Base-by-base conservation (phyloP, 805 yeast species). In the Candida multigemmis region DNA sequence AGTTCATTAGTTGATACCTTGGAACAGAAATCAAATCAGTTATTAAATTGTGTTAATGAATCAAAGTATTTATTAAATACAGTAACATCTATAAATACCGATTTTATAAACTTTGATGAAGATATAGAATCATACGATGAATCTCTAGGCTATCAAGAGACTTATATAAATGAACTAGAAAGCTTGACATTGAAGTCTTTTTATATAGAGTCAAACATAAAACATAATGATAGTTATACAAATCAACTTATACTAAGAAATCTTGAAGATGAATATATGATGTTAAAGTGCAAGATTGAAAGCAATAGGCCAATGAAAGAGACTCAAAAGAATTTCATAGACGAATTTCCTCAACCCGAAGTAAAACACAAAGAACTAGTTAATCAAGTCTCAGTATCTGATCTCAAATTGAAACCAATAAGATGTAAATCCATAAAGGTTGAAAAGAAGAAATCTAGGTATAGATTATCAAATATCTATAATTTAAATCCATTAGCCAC, bases 401-500 rank as follows among this genome's bases (percentile, higher is more conserved):
- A 53, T 35, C 42, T 62, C 25, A 43, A 44, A 24, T 41, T 62
- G 26, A 60, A 59, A 37, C 68, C 68, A 4, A 48, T 62, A n/a
- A 35, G 56, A 27, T 58, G 65, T 36, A 40, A 31, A 28, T 36
- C 37, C 15, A 42, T 48, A 15, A 54, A 48, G 29, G 48, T 59
- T 2, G 41, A 50, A 32, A 60, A 58, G 41, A 58, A 58, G 44
- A 61, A 57, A 37, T 55, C 65, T n/a, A 47, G 48, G 19, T 60
- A 60, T 36, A 43, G 65, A 25, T 42, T 62, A 7, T 53, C 64
- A 3, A 48, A 44, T 10, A 48, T 60, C 1, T 62, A 55, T 37
- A 60, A 50, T 14, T 33, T 58, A 22, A 57, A 56, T 32, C 65
- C 67, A 3, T 30, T 54, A 14, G 47, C 43, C 22, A 22, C 9